Conservation (phyloP, 768 basidiomycete species). For the Lactarius deliciosus region DNA sequence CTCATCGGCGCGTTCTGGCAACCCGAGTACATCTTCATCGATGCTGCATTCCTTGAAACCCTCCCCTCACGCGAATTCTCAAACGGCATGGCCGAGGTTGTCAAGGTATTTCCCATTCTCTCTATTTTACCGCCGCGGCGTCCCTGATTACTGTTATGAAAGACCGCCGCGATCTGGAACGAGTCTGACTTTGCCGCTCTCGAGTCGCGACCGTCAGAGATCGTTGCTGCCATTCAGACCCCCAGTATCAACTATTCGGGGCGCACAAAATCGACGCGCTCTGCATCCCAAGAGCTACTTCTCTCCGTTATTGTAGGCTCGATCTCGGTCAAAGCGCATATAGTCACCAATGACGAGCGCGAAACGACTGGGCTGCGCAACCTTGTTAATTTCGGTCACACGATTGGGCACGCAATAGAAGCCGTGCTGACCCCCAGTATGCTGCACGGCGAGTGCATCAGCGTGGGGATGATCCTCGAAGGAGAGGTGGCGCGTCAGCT, state of each 20-base stretch:
- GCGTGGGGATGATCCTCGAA: conserved; percentile 95
- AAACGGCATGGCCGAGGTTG: conserved; percentile 99
- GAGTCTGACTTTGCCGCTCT: conserved; percentile 85
- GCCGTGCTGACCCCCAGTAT: conserved; percentile 91
- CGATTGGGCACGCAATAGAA: conserved; percentile 98
- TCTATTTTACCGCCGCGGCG: neutral
- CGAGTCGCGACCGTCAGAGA: conserved; percentile 82
- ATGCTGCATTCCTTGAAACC: conserved; percentile 92
- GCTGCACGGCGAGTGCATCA: conserved; percentile 95
- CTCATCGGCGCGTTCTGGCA: conserved; percentile 99
- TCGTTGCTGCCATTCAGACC: conserved; percentile 80
- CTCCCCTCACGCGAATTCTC: conserved; percentile 90
- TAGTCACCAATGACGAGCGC: conserved; percentile 94
- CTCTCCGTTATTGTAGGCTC: conserved; percentile 91
- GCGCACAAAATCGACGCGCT: conserved; percentile 62
- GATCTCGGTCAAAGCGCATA: conserved; percentile 93
- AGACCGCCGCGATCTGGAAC: conserved; percentile 99
- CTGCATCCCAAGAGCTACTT: conserved; percentile 75
- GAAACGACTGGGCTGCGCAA: conserved; percentile 91
- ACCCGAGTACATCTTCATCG: conserved; percentile 96
- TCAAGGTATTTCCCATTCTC: conserved; percentile 65
- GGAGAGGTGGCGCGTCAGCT: conserved; percentile 89
- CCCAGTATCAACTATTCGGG: conserved; percentile 60
- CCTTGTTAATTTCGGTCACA: conserved; percentile 98
- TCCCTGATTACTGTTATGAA: conserved; percentile 9